These are phyloP conservation scores for Kuraishia ogatae DNA, from an alignment of 805 yeast genomes.

Conservation along the genomic window DNA sequence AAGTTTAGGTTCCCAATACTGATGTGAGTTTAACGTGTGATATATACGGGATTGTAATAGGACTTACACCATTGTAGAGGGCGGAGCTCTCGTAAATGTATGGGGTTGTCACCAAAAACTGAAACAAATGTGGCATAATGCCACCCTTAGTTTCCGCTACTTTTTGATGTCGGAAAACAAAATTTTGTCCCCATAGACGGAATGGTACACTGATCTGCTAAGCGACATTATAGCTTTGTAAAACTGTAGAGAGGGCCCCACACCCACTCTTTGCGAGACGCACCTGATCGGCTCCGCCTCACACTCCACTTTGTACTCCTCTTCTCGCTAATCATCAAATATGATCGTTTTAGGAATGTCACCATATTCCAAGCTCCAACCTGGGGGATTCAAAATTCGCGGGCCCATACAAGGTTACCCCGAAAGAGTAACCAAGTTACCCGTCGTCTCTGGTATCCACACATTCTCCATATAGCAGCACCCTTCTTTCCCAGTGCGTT, in stretches of 20 bases:
- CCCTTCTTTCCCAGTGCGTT: background rate
- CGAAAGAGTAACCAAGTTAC: background rate
- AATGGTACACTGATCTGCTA: no score
- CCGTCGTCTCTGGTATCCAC: background rate
- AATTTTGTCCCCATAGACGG: no score
- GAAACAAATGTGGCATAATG: background rate
- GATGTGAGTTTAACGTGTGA: no score
- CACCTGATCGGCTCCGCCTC: no score
- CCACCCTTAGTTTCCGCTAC: background rate
- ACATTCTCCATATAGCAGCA: background rate
- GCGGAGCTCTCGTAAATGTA: background rate
- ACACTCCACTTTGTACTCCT: background rate
- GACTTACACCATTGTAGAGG: background rate
- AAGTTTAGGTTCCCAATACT: no score
- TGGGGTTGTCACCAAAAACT: background rate
- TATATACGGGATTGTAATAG: no score
- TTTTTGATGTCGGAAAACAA: no score
- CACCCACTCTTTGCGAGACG: no score
- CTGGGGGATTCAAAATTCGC: background rate
- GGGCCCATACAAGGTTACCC: background rate
- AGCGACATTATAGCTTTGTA: no score
- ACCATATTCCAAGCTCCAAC: background rate
- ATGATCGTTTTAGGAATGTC: background rate
- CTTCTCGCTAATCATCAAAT: background rate
- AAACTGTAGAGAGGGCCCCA: no score